phyloP scores from a whole-genome alignment of 495 filamentous ascomycete species.

The Parathielavia hyrcaniae region DNA sequence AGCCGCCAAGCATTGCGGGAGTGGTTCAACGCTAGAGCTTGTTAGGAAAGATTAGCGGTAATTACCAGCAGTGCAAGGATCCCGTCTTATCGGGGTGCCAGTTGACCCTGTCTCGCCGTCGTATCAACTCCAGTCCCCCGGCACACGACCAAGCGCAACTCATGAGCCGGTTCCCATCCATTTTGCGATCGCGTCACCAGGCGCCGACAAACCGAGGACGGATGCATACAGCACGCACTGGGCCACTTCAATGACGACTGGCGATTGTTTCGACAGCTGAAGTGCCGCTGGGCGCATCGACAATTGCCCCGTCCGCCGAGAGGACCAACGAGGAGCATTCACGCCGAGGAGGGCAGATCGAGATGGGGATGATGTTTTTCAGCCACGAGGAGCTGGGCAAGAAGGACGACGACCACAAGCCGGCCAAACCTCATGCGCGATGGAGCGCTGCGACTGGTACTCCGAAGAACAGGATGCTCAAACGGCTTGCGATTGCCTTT shows the following conservation, averaged over 20 bases:
- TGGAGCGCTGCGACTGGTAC: conserved; percentile 32
- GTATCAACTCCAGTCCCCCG: not conserved
- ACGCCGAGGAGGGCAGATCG: conserved; percentile 18
- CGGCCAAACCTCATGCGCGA: conserved; percentile 25
- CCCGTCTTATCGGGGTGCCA: too few relatives aligned
- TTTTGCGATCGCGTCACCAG: conserved; percentile 1
- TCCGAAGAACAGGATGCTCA: conserved; percentile 35
- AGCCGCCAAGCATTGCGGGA: too few relatives aligned
- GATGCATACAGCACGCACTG: not conserved
- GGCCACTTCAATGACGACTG: not conserved
- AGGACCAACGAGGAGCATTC: not conserved
- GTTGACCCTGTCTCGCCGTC: too few relatives aligned
- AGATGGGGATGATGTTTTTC: conserved; percentile 38
- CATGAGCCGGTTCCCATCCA: not conserved
- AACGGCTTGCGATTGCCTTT: conserved; percentile 34
- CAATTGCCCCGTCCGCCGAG: not conserved
- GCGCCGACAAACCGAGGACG: not conserved
- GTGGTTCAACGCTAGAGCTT: too few relatives aligned
- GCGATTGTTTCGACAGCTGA: not conserved
- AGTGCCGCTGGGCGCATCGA: not conserved
- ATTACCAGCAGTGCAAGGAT: too few relatives aligned
- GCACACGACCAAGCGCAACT: not conserved
- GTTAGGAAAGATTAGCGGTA: too few relatives aligned
- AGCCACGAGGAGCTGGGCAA: conserved; percentile 43
- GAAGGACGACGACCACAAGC: conserved; percentile 48